Evolutionary conservation across 2,329 filamentous ascomycete genomes (phyloP), one percentile per base, ranked within the genome.

Genomic region (Nemania sp.): DNA sequence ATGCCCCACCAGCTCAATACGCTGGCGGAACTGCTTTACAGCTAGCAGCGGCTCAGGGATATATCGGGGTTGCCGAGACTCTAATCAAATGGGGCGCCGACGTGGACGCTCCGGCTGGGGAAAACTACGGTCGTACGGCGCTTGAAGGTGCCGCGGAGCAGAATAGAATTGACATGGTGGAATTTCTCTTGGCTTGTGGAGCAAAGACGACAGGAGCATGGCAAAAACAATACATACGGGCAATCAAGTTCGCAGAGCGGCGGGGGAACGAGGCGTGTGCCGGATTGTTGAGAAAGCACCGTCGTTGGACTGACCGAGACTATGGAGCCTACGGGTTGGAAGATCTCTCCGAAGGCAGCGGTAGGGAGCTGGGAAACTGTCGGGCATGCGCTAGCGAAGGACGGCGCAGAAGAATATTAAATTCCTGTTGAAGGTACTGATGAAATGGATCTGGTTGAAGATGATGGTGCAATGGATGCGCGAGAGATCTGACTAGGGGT

Each of bases 141-240:
- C 62, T 64, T 13, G 62, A 64, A 56, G 29, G 26, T 13, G 62
- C 62, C 5, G 55, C 62, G 3, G 1, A 53, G 18, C 10, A 4
- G 38, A 55, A 55, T 15, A 35, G 32, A n/a, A 55, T 64, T 13
- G 62, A 59, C 55, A 59, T 64, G 62, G 62, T 64, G 15, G 41
- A 59, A 20, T 41, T 64, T 29, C 55, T 64, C 10, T 38, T 64
- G 10, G 13, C 15, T 10, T 52, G 43, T n/a, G 55, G 62, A 1
- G 53, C 43, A 3, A 45, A 43, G 35, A 57, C 54, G 11, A 22
- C 41, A n/a, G 35, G 54, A 43, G 24, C 22, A 27, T n/a, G 24
- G 2, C 54, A n/a, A 10, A n/a, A n/a, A 13, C 54, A 45, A 29
- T 57, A 57, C n/a, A 41, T 57, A 43, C 32, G 54, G 35, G 54